Evolutionary conservation across 192 early-diverging fungal genomes (phyloP).

Genomic region (Coemansia sp.): DNA sequence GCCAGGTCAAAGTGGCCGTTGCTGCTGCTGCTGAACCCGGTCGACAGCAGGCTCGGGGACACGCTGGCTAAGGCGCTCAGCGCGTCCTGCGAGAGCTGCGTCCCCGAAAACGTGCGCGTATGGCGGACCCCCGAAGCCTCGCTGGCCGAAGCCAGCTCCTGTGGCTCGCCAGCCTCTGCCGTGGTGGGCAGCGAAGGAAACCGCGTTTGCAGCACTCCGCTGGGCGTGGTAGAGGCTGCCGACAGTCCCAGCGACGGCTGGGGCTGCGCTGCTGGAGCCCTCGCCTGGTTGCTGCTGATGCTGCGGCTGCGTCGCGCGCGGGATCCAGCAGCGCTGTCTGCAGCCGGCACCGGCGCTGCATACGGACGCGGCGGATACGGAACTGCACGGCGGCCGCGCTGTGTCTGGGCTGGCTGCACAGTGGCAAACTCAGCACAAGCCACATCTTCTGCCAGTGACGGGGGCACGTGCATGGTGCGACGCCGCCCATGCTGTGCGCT

Average conservation of each 20-base stretch:
- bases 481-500: conserved; percentile 18
- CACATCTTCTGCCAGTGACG: conserved; percentile 44
- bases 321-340: not conserved
- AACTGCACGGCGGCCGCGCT: not conserved
- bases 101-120: conserved; percentile 32
- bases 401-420: not conserved
- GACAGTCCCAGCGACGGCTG: conserved; percentile 12
- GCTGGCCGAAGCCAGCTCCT: not conserved
- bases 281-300: conserved; percentile 14
- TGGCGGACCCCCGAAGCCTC: conserved; percentile 11
- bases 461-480: conserved; percentile 51
- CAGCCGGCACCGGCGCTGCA: not conserved
- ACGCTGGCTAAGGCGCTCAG: conserved; percentile 15
- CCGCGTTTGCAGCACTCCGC: not conserved
- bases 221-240: conserved; percentile 18
- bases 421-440: conserved; percentile 28
- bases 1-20: conserved; percentile 1
- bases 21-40: not conserved
- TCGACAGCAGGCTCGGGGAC: conserved; percentile 12
- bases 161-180: not conserved
- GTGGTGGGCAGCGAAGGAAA: conserved; percentile 4
- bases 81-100: conserved; percentile 31
- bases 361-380: conserved; percentile 3
- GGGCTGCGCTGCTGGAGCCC: conserved; percentile 3
- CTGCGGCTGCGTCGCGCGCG: conserved; percentile 30